Percentiles rank a stretch among this genome's conserved stretches.
phyloP scores from a whole-genome alignment of 2,329 filamentous ascomycete genomes.

The Monosporascus sp. region DNA sequence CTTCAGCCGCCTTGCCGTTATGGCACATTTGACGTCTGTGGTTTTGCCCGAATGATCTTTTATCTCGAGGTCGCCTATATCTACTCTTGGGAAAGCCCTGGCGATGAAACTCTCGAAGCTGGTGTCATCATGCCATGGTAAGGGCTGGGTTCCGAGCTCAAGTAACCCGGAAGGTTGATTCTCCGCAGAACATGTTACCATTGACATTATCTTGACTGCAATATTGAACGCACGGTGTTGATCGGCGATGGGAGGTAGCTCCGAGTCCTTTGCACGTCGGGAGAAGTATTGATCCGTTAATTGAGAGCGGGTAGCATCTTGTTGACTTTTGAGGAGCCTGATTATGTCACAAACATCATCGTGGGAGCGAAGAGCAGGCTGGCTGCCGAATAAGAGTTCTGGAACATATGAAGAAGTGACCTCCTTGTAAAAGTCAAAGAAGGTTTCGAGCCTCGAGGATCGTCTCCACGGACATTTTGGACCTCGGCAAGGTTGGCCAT shows the following conservation, averaged over 20 bases:
- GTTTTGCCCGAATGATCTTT: constrained; percentile 15
- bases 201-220: constrained; percentile 1
- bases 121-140: not conserved
- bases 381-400: not conserved
- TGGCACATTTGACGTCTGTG: constrained; percentile 9
- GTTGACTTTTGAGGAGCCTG: not conserved
- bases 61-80: constrained; percentile 10
- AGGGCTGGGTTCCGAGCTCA: not conserved
- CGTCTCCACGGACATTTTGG: not conserved
- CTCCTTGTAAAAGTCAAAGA: constrained; percentile 5
- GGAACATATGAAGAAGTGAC: constrained; percentile 3
- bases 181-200: constrained; percentile 1
- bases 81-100: not conserved
- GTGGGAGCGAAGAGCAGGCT: constrained; percentile 1
- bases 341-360: not conserved
- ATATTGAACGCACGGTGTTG: constrained; percentile 4
- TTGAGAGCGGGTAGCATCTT: not conserved
- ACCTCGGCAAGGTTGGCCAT: not conserved
- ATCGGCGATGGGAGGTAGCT: not conserved
- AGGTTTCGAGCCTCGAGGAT: not conserved
- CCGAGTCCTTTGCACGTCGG: not conserved
- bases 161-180: not conserved
- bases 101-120: not conserved
- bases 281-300: not conserved
- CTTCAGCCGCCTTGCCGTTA: constrained; percentile 19